Base-by-base conservation (phyloP, 192 early-diverging fungal genomes). In the Dimargaris verticillata region DNA sequence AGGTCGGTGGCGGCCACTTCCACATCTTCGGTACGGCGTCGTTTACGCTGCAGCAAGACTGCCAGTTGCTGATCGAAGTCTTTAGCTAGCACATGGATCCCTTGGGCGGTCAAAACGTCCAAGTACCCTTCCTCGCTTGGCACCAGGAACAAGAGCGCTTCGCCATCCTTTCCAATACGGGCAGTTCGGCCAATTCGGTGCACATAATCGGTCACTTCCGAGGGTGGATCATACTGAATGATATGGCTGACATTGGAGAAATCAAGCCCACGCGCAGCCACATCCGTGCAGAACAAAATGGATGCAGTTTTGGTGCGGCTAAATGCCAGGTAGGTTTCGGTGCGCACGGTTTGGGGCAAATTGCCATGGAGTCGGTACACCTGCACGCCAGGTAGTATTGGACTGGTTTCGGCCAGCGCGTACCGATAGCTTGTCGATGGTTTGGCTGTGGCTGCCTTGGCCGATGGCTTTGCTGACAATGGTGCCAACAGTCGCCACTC, bases 171-270 rank as follows among this genome's bases (percentile, higher is more conserved):
- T 44, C 96, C 96, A 11, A 96, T 69, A 63, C 96, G 88, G 24
- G 96, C 96, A 20, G 96, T 99, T 41, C 96, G 84, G 29, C 96
- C 96, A 18, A 92, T 86, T 61, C 96, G 85, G 76, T 99, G 96
- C 42, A 97, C 88, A 70, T 99, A 99, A 53, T 95, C 93, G 33
- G 84, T 82, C 13, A 91, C 74, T 68, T 94, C 93, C n/a, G 84
- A 74, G 12, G 96, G 96, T 44, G 93, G 87, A 68, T 99, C 96
- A 63, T 92, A 96, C 71, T 99, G 96, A 46, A 99, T 76, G 67
- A 99, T 91, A 49, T 78, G 79, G 26, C 81, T 78, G 24, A 97
- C 89, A 68, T 96, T 86, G 25, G 94, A 92, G 50, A 99, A 70
- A 82, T 99, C 96, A 47, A 99, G 77, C 38, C 96, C 96, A 70